These are phyloP conservation scores for Polygonum maritimum DNA, from an alignment of 148 eudicot genomes.

Conservation along the genomic window DNA sequence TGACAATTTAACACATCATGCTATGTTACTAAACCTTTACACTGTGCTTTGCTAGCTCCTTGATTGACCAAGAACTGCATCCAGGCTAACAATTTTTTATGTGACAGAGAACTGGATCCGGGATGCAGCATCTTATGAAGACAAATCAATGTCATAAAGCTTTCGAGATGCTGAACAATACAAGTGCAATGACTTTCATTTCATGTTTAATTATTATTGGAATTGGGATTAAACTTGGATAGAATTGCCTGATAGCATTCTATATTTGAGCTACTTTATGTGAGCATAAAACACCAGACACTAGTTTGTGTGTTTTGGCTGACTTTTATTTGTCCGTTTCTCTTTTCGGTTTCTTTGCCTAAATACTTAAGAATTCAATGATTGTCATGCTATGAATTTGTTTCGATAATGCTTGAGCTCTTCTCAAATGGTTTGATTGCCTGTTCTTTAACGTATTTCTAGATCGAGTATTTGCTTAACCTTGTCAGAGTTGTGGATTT, in stretches of 20 bases:
- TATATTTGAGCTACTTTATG: not conserved
- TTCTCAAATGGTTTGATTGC: not conserved
- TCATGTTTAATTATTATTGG: not conserved
- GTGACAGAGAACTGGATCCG: not conserved
- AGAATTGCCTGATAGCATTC: not conserved
- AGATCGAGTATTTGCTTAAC: not conserved
- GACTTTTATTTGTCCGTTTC: not conserved
- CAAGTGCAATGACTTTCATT: not conserved
- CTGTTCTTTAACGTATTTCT: not conserved
- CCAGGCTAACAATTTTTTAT: not conserved
- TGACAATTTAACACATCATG: too few species aligned
- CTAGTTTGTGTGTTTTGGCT: not conserved
- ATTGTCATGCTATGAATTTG: not conserved
- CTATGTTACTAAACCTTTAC: too few species aligned
- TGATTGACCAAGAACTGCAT: not conserved
- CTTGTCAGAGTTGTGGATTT: not conserved
- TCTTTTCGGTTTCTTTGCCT: not conserved
- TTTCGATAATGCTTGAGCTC: not conserved
- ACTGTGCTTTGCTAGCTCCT: not conserved
- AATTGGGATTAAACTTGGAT: not conserved
- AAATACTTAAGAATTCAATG: too few species aligned
- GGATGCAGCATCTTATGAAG: not conserved
- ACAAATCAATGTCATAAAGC: not conserved
- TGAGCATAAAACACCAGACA: not conserved
- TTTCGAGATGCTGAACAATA: not conserved